Base-by-base conservation (phyloP, 1,284 basidiomycete genomes). In the Somion occarium region DNA sequence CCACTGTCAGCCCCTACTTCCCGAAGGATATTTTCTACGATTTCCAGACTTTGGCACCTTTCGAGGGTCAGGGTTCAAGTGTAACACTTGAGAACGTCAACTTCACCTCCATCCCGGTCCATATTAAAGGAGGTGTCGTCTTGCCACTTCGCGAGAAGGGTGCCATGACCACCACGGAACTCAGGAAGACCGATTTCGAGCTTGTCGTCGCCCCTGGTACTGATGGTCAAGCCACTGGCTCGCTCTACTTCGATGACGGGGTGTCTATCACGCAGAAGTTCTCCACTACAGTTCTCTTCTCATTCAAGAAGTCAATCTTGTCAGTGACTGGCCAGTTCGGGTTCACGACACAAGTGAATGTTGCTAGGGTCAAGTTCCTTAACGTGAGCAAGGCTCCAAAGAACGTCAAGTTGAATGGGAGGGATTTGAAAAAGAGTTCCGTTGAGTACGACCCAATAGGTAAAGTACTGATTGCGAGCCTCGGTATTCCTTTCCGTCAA, bases 1-100 rank as follows among this genome's bases (percentile, higher is more conserved):
- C 79, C 3, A 73, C 77, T 27, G 83, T 85, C 46, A 68, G 69
- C 15, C 71, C 78, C 50, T 86, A 87, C 68, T 73, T 86, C 45
- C 84, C 84, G 1, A 65, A 74, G 15, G 82, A 84, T 60, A 75
- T 69, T 38, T 85, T 84, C 69, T 86, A 85, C 68, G 79, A 86
- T 62, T 85, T 83, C 65, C 56, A 59, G 41, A 80, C 78, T 3
- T 69, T 80, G 24, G 64, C 69, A 12, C 73, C 74, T 1, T 64
- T 83, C 38, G 60, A 71, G 19, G 82, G 81, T 20, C 53, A 60
- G 1, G 82, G 75, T 26, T 57, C 70, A 15, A 69, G 62, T n/a
- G 64, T 80, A 24, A 73, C 70, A 3, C 68, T 84, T 25, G 61
- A 62, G 37, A 69, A 81, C 59, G 70, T 85, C 50, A 69, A 73